Evolutionary conservation across 176 grass and related monocot species (phyloP).

Genomic region (Lolium perenne): DNA sequence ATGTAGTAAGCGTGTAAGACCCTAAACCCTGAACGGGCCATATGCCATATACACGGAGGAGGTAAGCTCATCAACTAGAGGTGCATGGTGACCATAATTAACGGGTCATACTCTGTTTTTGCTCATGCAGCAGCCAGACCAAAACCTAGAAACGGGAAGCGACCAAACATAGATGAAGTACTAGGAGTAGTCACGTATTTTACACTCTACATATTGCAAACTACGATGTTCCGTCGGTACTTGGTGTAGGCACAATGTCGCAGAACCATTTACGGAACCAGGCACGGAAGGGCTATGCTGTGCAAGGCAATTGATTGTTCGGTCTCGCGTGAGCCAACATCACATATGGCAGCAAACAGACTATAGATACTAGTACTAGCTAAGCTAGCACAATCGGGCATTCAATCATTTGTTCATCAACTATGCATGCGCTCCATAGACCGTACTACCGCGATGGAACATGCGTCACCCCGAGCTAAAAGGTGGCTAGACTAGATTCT

Average conservation of each 20-base stretch:
- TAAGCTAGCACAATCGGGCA: not conserved
- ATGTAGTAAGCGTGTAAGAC: too few relatives aligned
- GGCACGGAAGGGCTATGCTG: not conserved
- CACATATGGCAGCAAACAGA: not conserved
- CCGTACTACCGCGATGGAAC: too few relatives aligned
- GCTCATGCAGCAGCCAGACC: too few relatives aligned
- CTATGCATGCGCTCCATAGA: not conserved
- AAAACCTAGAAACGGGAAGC: too few relatives aligned
- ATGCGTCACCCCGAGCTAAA: not conserved
- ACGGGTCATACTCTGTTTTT: too few relatives aligned
- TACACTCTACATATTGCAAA: not conserved
- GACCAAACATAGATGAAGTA: not conserved
- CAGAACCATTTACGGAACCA: not conserved
- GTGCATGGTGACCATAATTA: too few relatives aligned
- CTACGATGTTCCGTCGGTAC: not conserved
- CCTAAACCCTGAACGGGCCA: too few relatives aligned
- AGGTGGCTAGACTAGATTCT: not conserved
- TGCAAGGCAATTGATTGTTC: not conserved
- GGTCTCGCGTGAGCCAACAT: not conserved
- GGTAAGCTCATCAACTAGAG: too few relatives aligned
- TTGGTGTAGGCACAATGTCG: not conserved
- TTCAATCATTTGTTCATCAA: not conserved
- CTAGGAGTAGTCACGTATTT: not conserved
- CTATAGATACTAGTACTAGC: not conserved
- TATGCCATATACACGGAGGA: too few relatives aligned